A percentile compares a stretch with the other conserved stretches of the same genome.
phyloP scores from a whole-genome alignment of 192 early-diverging fungal genomes.

The Rhizophagus sp. region DNA sequence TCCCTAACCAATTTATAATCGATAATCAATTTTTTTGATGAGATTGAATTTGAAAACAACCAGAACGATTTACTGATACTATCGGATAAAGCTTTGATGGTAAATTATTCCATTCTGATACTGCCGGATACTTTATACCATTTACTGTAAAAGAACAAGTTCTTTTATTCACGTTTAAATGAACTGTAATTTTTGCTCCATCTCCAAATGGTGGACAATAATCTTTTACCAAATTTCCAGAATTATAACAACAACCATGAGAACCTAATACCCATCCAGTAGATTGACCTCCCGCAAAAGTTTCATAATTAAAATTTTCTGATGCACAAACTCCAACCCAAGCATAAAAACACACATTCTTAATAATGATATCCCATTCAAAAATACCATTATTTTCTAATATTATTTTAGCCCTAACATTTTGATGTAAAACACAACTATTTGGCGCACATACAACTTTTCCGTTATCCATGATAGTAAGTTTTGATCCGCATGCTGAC shows the following conservation, averaged over 20 bases:
- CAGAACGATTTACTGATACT: not conserved
- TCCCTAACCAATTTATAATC: no score
- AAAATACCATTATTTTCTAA: not conserved
- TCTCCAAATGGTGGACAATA: conserved; percentile 16
- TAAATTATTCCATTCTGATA: conserved; percentile 6
- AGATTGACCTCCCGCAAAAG: not conserved
- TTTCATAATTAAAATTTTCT: not conserved
- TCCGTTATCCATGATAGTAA: not conserved
- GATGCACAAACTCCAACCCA: conserved; percentile 5
- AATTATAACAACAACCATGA: not conserved
- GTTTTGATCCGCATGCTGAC: no score
- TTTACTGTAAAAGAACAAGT: conserved; percentile 21
- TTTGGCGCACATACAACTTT: not conserved
- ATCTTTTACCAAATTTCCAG: not conserved
- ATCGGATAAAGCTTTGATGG: conserved; percentile 23
- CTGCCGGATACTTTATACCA: not conserved
- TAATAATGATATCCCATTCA: conserved; percentile 13
- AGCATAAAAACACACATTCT: not conserved
- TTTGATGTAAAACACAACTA: not conserved
- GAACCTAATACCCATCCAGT: conserved; percentile 9
- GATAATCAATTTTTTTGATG: not conserved
- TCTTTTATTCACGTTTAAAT: conserved; percentile 27
- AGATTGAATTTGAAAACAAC: not conserved
- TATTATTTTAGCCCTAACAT: not conserved
- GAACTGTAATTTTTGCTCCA: conserved; percentile 13